Base-by-base conservation (phyloP, 306 rosid genomes). In the Rosa rugosa region DNA sequence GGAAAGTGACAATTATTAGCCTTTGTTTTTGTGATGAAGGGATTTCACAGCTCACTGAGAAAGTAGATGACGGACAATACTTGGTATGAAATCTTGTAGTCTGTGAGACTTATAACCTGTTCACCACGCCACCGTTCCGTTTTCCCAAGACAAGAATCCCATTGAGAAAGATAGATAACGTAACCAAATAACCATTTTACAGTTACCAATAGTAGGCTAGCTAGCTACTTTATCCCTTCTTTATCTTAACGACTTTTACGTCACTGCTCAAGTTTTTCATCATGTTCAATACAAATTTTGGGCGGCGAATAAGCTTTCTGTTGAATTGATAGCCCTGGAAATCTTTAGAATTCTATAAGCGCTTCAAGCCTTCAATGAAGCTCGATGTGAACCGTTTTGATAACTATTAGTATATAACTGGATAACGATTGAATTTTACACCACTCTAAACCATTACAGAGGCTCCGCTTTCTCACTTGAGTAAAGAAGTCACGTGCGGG, bases 51-150 rank as follows among this genome's bases (percentile, higher is more conserved):
- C 22, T 16, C 45, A 67, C 49, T 38, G 67, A 38, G 51, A 73
- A 40, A 16, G 36, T 27, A 46, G 22, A 31, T 4, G 63, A 72
- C 20, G 53, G 25, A 56, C 69, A 40, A 8, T 0, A 31, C 64
- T 56, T 22, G 42, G 18, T 72, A 31, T 34, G 80, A 69, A 25
- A 18, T 11, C 31, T 46, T 42, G 23, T 18, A 27, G 41, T 36
- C 9, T 66, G 71, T 47, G 49, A 50, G 79, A 76, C 7, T 54
- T 53, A 22, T 49, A 9, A 60, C 50, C 31, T 11, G 36, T 38
- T 23, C 54, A 56, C 17, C 66, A 72, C 67, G 68, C 78, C 31
- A 72, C 67, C 73, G 59, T 72, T 75, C 27, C 78, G 71, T 41
- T 36, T 62, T 23, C 78, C 72, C 66, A 7, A 42, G 22, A 23